Percentiles rank a stretch among this genome's conserved stretches.
phyloP scores from a whole-genome alignment of 257 asterid species.

The Galeopsis tetrahit region DNA sequence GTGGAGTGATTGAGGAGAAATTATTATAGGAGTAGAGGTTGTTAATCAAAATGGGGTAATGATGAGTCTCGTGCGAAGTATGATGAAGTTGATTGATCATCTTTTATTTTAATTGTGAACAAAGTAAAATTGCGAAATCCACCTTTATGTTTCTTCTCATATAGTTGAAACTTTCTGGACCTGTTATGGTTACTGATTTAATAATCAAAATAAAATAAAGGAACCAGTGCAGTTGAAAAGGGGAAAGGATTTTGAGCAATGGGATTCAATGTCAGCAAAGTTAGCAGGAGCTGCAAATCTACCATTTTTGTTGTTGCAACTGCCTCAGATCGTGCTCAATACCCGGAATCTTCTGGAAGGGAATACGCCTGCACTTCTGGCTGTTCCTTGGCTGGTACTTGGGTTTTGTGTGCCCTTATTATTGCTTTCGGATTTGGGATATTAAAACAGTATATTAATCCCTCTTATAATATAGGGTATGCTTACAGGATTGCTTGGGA shows the following conservation, averaged over 20 bases:
- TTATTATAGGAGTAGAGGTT: too few species aligned
- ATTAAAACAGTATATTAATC: conserved; percentile 15
- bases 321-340: conserved; percentile 94
- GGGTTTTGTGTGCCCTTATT: conserved; percentile 32
- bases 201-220: conserved; percentile 44
- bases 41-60: too few species aligned
- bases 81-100: too few species aligned
- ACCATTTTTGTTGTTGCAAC: conserved; percentile 88
- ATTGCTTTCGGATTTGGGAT: conserved; percentile 23
- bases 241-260: conserved; percentile 59
- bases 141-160: background rate
- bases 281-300: conserved; percentile 93
- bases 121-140: background rate
- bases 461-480: conserved; percentile 66
- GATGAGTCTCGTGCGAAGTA: too few species aligned
- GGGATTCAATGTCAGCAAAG: conserved; percentile 91
- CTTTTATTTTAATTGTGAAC: background rate
- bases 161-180: conserved; percentile 2
- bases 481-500: conserved; percentile 98
- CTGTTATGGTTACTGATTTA: conserved; percentile 17
- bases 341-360: conserved; percentile 86
- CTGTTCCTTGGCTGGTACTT: conserved; percentile 97
- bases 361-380: conserved; percentile 77
- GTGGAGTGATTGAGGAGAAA: too few species aligned
- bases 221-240: conserved; percentile 46